Base-by-base conservation (phyloP, 108 stramenopile species). In the Conticribra weissflogii region DNA sequence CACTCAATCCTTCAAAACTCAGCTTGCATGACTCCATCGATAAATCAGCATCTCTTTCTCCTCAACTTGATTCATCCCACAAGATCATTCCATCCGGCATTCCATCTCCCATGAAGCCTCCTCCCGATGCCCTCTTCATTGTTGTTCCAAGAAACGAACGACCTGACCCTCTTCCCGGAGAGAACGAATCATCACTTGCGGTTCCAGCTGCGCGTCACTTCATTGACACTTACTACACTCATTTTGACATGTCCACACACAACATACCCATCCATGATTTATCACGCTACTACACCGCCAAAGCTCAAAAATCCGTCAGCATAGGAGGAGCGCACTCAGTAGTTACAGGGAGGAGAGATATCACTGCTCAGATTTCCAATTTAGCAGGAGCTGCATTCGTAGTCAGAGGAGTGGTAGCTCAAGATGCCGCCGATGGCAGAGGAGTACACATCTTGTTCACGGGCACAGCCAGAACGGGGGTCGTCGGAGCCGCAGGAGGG, bases 311-410 rank as follows among this genome's bases (percentile, higher is more conserved):
- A 66, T 85, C 86, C 1, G 60, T 91, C 3, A 86, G 81, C n/a
- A 78, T 91, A 8, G 87, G 90, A 52, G 90, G 90, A 27, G 90
- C 90, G 36, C 88, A 91, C 73, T 80, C 86, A 3, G 60, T 88
- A 30, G 88, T 86, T 29, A 47, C 61, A 3, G 77, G 80, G 25
- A 62, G 68, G 46, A 60, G 55, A 41, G 85, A 88, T 56, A 77
- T 83, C 23, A 36, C 78, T 28, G 44, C 81, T 23, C 87, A 88
- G 64, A 74, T 88, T 52, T 59, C 74, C 65, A 85, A 75, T 48
- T 79, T 88, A 61, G 59, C 63, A n/a, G 81, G 84, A 16, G 68
- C 81, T 24, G 50, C 68, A 18, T 76, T 86, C 55, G 68, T 66
- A 8, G 78, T 91, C 17, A 74, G 76, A 53, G 87, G 90, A n/a